Evolutionary conservation across 2,329 filamentous ascomycete genomes (phyloP).

Genomic region (Xylaria arbuscula): DNA sequence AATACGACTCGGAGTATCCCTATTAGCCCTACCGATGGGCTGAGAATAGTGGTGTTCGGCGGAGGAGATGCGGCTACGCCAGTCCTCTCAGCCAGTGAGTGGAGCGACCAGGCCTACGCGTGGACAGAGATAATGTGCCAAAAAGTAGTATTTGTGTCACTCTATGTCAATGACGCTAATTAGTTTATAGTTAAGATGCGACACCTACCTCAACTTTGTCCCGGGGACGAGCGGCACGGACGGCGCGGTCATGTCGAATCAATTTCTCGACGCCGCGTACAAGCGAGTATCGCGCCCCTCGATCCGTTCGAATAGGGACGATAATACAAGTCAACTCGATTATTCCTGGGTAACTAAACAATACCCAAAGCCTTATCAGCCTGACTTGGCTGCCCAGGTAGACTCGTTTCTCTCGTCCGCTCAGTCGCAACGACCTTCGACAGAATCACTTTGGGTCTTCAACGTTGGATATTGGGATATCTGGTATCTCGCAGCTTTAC

Average conservation of each 20-base stretch:
- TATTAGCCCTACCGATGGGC: constrained; percentile 45
- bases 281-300: constrained; percentile 43
- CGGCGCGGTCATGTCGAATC: constrained; percentile 65
- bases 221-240: constrained; percentile 61
- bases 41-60: constrained; percentile 65
- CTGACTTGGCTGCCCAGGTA: constrained; percentile 60
- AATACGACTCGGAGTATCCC: constrained; percentile 5
- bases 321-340: constrained; percentile 44
- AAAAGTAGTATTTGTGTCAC: constrained; percentile 52
- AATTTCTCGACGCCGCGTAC: constrained; percentile 62
- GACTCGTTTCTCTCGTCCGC: constrained; percentile 58
- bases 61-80: constrained; percentile 60
- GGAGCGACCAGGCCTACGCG: constrained; percentile 35
- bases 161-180: constrained; percentile 29
- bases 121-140: constrained; percentile 64
- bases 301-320: not conserved
- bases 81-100: constrained; percentile 39
- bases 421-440: constrained; percentile 49
- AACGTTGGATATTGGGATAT: constrained; percentile 66
- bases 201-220: constrained; percentile 59
- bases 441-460: constrained; percentile 65
- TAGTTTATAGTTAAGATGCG: constrained; percentile 58
- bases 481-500: constrained; percentile 63
- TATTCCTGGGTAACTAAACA: constrained; percentile 57
- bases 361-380: constrained; percentile 55